Conservation (phyloP, 1,139 yeast genomes). For the Suhomyces yuchorum region DNA sequence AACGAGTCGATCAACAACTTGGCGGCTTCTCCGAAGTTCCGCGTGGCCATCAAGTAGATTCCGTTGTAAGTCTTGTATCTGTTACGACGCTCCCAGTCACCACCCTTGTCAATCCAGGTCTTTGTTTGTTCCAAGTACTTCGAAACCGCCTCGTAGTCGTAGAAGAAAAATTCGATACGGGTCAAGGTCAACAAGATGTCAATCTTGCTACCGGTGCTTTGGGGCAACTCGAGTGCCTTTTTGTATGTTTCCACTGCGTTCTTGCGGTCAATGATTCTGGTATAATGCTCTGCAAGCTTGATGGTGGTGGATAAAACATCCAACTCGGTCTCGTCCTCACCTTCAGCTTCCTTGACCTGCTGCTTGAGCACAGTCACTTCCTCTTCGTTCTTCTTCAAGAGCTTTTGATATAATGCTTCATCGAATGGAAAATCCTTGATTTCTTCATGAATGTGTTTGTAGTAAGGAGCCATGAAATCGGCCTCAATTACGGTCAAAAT, state of each 20-base stretch:
- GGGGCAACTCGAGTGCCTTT: slow-evolving; percentile 77
- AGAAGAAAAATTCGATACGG: slow-evolving; percentile 84
- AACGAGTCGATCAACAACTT: slow-evolving; percentile 82
- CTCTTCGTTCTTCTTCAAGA: slow-evolving; percentile 56
- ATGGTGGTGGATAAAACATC: slow-evolving; percentile 78
- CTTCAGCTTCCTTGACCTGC: slow-evolving; percentile 72
- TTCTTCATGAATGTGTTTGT: slow-evolving; percentile 63
- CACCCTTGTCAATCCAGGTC: slow-evolving; percentile 86
- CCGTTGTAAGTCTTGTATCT: slow-evolving; percentile 92
- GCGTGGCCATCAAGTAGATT: slow-evolving; percentile 76
- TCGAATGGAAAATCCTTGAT: slow-evolving; percentile 57
- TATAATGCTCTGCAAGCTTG: slow-evolving; percentile 84
- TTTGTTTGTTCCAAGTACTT: slow-evolving; percentile 76
- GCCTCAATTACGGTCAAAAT: slow-evolving; percentile 57
- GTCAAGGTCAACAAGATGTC: slow-evolving; percentile 81
- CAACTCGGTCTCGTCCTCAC: slow-evolving; percentile 87
- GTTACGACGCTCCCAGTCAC: slow-evolving; percentile 99
- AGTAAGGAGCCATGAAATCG: slow-evolving; percentile 82
- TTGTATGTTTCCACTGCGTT: slow-evolving; percentile 74
- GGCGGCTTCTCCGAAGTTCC: slow-evolving; percentile 85
- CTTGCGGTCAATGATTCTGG: slow-evolving; percentile 75
- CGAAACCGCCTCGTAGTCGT: slow-evolving; percentile 70
- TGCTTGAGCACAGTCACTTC: slow-evolving; percentile 60
- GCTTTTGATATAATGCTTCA: slow-evolving; percentile 50
- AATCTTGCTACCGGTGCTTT: slow-evolving; percentile 86